Evolutionary conservation across 2,329 filamentous ascomycete species (phyloP).

Genomic region (Fusarium ramigenum): DNA sequence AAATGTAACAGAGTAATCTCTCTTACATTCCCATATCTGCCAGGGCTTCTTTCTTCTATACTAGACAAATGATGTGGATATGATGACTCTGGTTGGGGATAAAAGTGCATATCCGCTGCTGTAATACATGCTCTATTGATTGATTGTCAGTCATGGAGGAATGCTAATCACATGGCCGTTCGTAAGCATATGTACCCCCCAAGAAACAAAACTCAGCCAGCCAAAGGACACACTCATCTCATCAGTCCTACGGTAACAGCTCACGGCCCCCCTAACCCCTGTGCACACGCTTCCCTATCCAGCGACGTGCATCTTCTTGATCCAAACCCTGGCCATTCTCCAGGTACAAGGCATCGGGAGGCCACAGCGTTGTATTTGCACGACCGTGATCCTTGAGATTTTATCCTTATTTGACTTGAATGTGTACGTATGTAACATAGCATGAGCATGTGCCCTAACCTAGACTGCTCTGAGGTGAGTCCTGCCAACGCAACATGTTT

Average conservation of each 20-base stretch:
- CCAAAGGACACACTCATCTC: slow-evolving; percentile 16
- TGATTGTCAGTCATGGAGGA: background rate
- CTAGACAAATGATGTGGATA: background rate
- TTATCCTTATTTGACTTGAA: background rate
- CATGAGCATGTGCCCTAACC: background rate
- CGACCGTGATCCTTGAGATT: background rate
- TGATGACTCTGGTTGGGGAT: background rate
- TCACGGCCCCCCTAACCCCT: slow-evolving; percentile 32
- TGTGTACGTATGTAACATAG: background rate
- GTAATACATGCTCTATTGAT: background rate
- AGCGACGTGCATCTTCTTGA: slow-evolving; percentile 42
- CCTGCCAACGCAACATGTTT: background rate
- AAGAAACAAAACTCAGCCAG: background rate
- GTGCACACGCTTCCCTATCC: slow-evolving; percentile 37
- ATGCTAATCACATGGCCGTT: slow-evolving; percentile 7
- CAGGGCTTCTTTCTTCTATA: background rate
- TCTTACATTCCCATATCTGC: background rate
- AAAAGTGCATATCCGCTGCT: background rate
- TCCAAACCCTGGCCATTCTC: slow-evolving; percentile 16
- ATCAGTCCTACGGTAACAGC: slow-evolving; percentile 26
- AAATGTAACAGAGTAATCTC: background rate
- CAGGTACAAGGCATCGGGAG: slow-evolving; percentile 35
- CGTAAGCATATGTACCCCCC: background rate
- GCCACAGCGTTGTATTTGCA: slow-evolving; percentile 20
- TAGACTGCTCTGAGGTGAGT: slow-evolving; percentile 6